Evolutionary conservation across 2,329 filamentous ascomycete species (phyloP).

Genomic region (Pseudocercospora fijiensis): DNA sequence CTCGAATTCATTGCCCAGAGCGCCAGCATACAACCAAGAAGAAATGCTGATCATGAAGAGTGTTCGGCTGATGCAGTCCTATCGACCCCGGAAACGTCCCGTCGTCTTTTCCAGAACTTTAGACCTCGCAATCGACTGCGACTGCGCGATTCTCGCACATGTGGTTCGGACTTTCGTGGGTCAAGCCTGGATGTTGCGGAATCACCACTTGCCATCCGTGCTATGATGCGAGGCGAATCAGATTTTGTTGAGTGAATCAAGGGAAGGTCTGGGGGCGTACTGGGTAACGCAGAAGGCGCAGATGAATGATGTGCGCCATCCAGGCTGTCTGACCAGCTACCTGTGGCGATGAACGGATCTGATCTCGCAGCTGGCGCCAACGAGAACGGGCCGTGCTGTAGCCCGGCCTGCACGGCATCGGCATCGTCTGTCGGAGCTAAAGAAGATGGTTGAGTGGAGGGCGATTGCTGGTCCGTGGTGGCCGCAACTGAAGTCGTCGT

Average conservation of each 20-base stretch:
- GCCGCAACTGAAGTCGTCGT: slow-evolving; percentile 37
- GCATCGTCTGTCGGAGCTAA: slow-evolving; percentile 33
- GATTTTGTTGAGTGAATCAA: slow-evolving; percentile 19
- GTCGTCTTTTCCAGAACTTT: slow-evolving; percentile 41
- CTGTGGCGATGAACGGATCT: slow-evolving; percentile 27
- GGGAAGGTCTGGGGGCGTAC: slow-evolving; percentile 24
- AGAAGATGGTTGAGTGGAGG: slow-evolving; percentile 39
- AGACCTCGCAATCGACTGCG: slow-evolving; percentile 39
- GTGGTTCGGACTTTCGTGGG: slow-evolving; percentile 20
- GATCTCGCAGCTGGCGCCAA: slow-evolving; percentile 14
- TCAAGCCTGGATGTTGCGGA: slow-evolving; percentile 20
- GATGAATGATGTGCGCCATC: slow-evolving; percentile 29
- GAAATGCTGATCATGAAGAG: slow-evolving; percentile 12
- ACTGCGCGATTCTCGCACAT: slow-evolving; percentile 35
- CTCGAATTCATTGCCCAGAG: background rate
- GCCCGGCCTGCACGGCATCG: slow-evolving; percentile 21
- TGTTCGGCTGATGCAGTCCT: slow-evolving; percentile 12
- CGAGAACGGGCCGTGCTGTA: slow-evolving; percentile 12
- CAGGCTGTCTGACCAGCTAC: slow-evolving; percentile 27
- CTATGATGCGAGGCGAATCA: slow-evolving; percentile 27
- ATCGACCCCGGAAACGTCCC: slow-evolving; percentile 24
- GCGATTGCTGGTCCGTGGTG: slow-evolving; percentile 33
- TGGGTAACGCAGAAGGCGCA: slow-evolving; percentile 25
- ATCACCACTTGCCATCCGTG: slow-evolving; percentile 32
- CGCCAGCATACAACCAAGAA: background rate